Evolutionary conservation across 352 stramenopile species (phyloP), one percentile per base, ranked within the genome.

Genomic region (Pelagophyceae sp.): DNA sequence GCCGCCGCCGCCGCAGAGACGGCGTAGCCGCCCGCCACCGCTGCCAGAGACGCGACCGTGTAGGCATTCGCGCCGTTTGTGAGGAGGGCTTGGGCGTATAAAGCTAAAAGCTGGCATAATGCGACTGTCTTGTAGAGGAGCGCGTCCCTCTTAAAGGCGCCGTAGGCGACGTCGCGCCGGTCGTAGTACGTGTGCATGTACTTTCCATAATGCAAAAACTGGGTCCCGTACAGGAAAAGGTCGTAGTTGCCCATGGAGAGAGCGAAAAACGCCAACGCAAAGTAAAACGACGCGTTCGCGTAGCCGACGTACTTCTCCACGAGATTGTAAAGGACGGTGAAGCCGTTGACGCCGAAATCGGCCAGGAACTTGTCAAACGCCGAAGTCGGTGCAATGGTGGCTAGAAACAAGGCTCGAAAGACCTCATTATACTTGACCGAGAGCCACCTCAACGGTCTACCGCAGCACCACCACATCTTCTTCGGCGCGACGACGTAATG

Each of bases 401-500:
- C 72, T 25, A 90, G 79, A 79, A 90, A 90, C 61, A 88, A 85
- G 31, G 72, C 78, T 25, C 85, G 82, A 40, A 85, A 85, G 74
- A 82, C 82, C 17, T 80, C 84, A 76, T 90, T 88, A 83, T 90
- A 90, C 31, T 45, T 76, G 37, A 77, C 79, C 75, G 72, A 78
- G 25, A 87, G 75, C 63, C 80, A 81, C 29, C 77, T 72, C 33
- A 82, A 58, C n/a, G 51, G 58, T 6, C 60, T 61, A 40, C 58
- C 54, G 72, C 37, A 82, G 32, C 0, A 80, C 38, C 58, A 70
- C 45, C 81, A 81, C 79, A 80, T 83, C 72, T 80, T 76, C 71
- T 82, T 83, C 31, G 84, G 85, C 71, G 88, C 87, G 40, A 88
- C 79, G 74, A 83, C 77, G 79, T 84, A 90, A 72, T 90, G 85